Evolutionary conservation across 805 yeast genomes (phyloP).

Genomic region (Saccharomycopsis vini): DNA sequence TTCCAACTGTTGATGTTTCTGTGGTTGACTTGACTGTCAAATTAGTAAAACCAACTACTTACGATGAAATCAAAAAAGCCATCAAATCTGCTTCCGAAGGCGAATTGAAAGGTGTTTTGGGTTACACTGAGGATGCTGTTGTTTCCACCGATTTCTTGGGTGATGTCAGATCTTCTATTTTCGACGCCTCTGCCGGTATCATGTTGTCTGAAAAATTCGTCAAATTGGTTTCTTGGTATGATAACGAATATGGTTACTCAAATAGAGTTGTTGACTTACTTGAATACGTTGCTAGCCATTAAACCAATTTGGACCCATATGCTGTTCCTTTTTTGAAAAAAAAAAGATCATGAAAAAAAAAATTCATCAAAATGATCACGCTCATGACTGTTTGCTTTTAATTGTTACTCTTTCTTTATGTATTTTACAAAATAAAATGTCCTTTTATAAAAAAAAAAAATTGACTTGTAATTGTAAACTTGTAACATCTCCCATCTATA

Average conservation of each 20-base stretch:
- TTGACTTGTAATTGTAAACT: too few relatives aligned
- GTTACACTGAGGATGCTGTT: conserved; percentile 65
- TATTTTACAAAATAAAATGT: too few relatives aligned
- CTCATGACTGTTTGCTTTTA: too few relatives aligned
- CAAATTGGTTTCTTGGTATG: conserved; percentile 66
- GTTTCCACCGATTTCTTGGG: conserved; percentile 63
- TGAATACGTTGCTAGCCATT: conserved; percentile 59
- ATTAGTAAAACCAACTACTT: conserved; percentile 44
- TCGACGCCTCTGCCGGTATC: conserved; percentile 63
- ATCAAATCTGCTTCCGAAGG: conserved; percentile 53
- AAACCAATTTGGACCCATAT: too few relatives aligned
- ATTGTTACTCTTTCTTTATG: too few relatives aligned
- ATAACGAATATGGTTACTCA: conserved; percentile 69
- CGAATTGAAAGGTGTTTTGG: conserved; percentile 51
- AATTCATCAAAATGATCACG: too few relatives aligned
- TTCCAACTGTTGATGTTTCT: conserved; percentile 65
- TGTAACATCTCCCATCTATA: too few relatives aligned
- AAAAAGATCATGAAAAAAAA: too few relatives aligned
- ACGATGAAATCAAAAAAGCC: conserved; percentile 54
- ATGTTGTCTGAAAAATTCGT: conserved; percentile 62
- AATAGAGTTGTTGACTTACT: conserved; percentile 69
- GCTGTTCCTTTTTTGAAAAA: too few relatives aligned
- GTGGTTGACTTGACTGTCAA: conserved; percentile 65
- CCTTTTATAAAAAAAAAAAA: too few relatives aligned
- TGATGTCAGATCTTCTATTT: conserved; percentile 54